phyloP scores from a whole-genome alignment of 306 rosid genomes.

The Hylodesmum podocarpum region DNA sequence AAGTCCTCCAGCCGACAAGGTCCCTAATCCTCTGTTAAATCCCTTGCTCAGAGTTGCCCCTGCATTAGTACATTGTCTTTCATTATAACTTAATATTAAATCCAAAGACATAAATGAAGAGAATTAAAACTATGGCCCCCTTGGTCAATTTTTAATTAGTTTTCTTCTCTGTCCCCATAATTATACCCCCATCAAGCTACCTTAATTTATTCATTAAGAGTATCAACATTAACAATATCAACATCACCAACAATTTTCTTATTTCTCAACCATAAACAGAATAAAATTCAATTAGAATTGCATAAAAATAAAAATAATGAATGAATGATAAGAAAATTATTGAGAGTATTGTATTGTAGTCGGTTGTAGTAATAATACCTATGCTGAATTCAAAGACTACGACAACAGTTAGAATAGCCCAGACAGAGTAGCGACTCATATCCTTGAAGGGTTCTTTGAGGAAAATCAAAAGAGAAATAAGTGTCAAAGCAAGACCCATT shows the following conservation, averaged over 20 bases:
- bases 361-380: constrained; percentile 42
- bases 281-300: too few relatives aligned
- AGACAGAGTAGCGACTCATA: constrained; percentile 60
- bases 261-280: neutral
- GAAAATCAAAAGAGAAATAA: constrained; percentile 77
- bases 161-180: too few relatives aligned
- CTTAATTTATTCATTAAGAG: too few relatives aligned
- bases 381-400: constrained; percentile 94
- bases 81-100: neutral
- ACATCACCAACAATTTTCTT: neutral
- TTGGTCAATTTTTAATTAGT: too few relatives aligned
- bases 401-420: constrained; percentile 93
- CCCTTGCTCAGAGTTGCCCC: constrained; percentile 98
- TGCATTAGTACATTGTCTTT: constrained; percentile 28
- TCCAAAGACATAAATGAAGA: too few relatives aligned
- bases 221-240: too few relatives aligned
- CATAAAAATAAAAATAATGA: too few relatives aligned
- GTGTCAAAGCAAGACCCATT: constrained; percentile 77
- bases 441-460: constrained; percentile 64
- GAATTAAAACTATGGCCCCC: too few relatives aligned
- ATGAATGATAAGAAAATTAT: too few relatives aligned
- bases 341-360: too few relatives aligned
- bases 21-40: constrained; percentile 90
- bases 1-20: constrained; percentile 89
- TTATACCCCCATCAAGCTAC: too few relatives aligned